Evolutionary conservation across 208 protist species (phyloP).

Genomic region (Trypanosoma rangeli): DNA sequence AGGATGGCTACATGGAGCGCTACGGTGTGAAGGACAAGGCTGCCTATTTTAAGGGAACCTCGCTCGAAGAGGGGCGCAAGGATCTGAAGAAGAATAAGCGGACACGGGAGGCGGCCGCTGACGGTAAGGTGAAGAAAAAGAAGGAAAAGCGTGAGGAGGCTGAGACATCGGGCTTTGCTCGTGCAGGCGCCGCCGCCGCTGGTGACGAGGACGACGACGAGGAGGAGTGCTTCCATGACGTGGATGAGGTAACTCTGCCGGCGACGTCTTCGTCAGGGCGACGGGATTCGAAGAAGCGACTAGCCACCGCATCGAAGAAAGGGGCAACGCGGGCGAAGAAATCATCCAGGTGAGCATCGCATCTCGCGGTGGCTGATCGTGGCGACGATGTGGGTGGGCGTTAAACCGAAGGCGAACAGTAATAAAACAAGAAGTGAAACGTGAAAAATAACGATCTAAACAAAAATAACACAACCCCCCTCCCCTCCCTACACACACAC

Average conservation of each 20-base stretch:
- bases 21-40: slow-evolving; percentile 80
- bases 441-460: slow-evolving; percentile 12
- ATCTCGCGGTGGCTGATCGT: not conserved
- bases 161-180: slow-evolving; percentile 1
- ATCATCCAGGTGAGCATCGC: slow-evolving; percentile 6
- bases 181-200: slow-evolving; percentile 26
- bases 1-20: slow-evolving; percentile 69
- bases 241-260: slow-evolving; percentile 35
- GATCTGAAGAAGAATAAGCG: slow-evolving; percentile 1
- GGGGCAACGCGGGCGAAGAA: slow-evolving; percentile 21
- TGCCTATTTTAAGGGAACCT: slow-evolving; percentile 83
- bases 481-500: not conserved
- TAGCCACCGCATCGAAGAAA: not conserved
- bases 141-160: slow-evolving; percentile 11
- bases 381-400: not conserved
- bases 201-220: slow-evolving; percentile 53
- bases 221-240: slow-evolving; percentile 75
- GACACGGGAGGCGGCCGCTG: slow-evolving; percentile 26
- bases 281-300: slow-evolving; percentile 6
- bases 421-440: not conserved
- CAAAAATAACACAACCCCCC: not conserved
- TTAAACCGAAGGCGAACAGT: not conserved
- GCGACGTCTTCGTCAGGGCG: not conserved
- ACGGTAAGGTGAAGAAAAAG: slow-evolving; percentile 17
- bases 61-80: slow-evolving; percentile 42